Base-by-base conservation (phyloP, 306 rosid species). In the Spatholobus suberectus region DNA sequence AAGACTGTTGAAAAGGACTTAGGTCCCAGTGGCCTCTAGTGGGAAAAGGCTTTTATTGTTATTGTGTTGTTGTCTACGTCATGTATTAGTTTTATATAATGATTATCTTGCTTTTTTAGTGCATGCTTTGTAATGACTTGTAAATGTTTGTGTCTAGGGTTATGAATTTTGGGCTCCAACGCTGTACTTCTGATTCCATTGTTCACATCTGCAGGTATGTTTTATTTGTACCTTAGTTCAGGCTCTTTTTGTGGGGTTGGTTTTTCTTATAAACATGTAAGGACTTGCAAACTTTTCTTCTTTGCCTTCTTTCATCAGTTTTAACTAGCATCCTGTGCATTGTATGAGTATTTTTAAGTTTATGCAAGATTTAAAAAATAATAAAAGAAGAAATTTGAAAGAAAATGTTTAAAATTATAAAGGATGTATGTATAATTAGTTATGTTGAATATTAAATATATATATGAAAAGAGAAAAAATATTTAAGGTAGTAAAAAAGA, bases 191-290 rank as follows among this genome's bases (percentile, higher is more conserved):
- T 27, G 7, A 6, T 61, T 61, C 68, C 40, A 13, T 43, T 8
- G 9, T 57, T 49, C 49, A 52, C 52, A 24, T 26, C 51, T 29
- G 37, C 63, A 84, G 87, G 83, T 84, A 63, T 67, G 15, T 72
- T 83, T 14, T 34, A 59, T 77, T 61, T 54, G 61, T 32, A n/a
- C 73, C 27, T 21, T 41, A 17, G 34, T 58, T 62, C 38, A 24
- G 6, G 18, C 59, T 18, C 46, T 9, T 13, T 66, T 65, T 44
- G 20, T 8, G 41, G 12, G 29, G 12, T 54, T 58, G 54, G 26
- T 59, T 43, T 76, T 26, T 41, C 55, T 13, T 13, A 20, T 21
- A 52, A 10, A 35, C 55, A 69, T 20, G 10, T 41, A 70, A 23
- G 6, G 38, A 23, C 34, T 76, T 76, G 40, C 66, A 26, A 7